phyloP scores from a whole-genome alignment of 2,329 filamentous ascomycete species.

The Leptographium procerum region DNA sequence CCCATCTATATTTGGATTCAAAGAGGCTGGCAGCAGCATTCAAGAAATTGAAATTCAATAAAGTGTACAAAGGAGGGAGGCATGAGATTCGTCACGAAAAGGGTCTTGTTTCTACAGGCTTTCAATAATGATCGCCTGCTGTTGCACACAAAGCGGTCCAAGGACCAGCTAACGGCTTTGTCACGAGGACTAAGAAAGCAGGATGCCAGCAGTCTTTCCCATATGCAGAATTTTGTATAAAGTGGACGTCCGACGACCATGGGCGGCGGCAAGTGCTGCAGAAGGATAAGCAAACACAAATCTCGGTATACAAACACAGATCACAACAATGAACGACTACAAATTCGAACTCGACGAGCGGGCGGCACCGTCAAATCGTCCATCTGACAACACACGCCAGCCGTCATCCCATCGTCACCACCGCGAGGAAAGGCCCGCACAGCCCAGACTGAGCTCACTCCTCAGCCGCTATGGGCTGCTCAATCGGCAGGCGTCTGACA shows the following conservation, averaged over 20 bases:
- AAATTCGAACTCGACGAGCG: not conserved
- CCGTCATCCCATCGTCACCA: not conserved
- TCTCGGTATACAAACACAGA: not conserved
- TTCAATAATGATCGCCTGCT: too few relatives aligned
- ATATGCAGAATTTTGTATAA: not conserved
- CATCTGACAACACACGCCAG: not conserved
- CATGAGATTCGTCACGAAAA: too few relatives aligned
- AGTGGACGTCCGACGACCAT: not conserved
- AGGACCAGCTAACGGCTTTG: too few relatives aligned
- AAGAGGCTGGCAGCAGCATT: too few relatives aligned
- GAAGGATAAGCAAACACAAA: not conserved
- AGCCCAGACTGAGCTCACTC: not conserved
- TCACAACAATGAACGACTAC: not conserved
- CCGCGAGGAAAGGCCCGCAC: not conserved
- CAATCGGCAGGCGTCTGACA: not conserved
- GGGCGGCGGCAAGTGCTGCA: not conserved
- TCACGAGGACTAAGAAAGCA: too few relatives aligned
- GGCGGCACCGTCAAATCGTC: not conserved
- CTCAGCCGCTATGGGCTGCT: not conserved
- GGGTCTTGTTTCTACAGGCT: too few relatives aligned
- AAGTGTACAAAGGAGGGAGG: too few relatives aligned
- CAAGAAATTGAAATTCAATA: too few relatives aligned
- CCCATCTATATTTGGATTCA: too few relatives aligned
- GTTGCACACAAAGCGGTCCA: too few relatives aligned
- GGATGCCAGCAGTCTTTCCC: too few relatives aligned